These are phyloP conservation scores for Microbotryum violaceum DNA, from an alignment of 1,284 basidiomycete genomes.

Conservation along the genomic window DNA sequence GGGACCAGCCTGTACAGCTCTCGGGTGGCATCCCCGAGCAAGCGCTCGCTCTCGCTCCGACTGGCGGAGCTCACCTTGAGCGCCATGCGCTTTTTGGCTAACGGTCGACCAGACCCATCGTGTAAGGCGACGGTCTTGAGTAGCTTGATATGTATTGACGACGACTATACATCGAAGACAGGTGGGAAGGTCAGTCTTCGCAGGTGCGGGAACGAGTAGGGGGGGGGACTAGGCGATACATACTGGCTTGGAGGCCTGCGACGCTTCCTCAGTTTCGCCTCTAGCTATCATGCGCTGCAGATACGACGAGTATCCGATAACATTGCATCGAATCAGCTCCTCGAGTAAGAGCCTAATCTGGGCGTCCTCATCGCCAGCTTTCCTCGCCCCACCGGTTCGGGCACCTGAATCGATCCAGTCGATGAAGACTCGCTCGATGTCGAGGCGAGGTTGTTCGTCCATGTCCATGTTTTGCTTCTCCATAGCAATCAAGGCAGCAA, in stretches of 20 bases:
- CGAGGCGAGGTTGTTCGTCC: neutral
- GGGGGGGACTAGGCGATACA: too few species aligned
- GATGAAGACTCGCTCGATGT: slow-evolving; percentile 9
- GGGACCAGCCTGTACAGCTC: neutral
- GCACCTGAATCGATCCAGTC: slow-evolving; percentile 7
- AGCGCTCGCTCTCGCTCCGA: neutral
- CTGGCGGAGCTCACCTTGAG: neutral
- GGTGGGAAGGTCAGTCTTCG: neutral
- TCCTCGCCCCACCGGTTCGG: neutral
- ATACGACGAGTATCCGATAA: slow-evolving; percentile 22
- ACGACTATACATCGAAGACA: neutral
- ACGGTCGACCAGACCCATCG: neutral
- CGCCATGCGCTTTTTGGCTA: neutral
- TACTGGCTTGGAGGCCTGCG: too few species aligned
- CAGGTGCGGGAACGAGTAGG: neutral
- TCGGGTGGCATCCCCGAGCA: slow-evolving; percentile 2
- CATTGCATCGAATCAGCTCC: slow-evolving; percentile 24
- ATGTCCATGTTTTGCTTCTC: slow-evolving; percentile 13
- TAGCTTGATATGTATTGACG: slow-evolving; percentile 21
- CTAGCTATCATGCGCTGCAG: slow-evolving; percentile 31
- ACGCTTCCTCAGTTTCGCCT: slow-evolving; percentile 25
- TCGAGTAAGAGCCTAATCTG: slow-evolving; percentile 9
- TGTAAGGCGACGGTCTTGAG: slow-evolving; percentile 13
- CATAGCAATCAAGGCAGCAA: slow-evolving; percentile 15
- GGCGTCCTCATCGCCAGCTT: neutral